A percentile compares a stretch with the other conserved stretches of the same genome.
Evolutionary conservation across 2,329 filamentous ascomycete species (phyloP).

Genomic region (Lecanicillium sp.): DNA sequence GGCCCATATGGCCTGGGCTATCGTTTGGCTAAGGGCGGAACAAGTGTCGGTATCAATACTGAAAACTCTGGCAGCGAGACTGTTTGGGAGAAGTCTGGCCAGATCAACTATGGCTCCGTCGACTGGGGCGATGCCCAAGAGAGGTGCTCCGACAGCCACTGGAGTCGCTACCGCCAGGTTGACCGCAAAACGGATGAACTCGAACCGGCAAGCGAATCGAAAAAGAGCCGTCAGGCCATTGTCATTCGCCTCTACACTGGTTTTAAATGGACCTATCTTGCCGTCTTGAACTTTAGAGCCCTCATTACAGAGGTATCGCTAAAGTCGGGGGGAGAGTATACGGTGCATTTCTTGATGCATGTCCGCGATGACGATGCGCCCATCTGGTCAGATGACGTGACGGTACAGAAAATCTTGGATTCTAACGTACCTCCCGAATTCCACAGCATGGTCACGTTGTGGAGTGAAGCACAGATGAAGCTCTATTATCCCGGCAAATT

Average conservation of each 20-base stretch:
- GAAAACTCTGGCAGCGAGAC: constrained; percentile 61
- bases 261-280: constrained; percentile 71
- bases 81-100: constrained; percentile 49
- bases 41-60: constrained; percentile 64
- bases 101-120: constrained; percentile 49
- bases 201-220: constrained; percentile 23
- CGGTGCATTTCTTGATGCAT: constrained; percentile 76
- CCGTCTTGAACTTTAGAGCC: constrained; percentile 74
- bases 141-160: constrained; percentile 53
- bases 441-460: constrained; percentile 71
- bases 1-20: constrained; percentile 88
- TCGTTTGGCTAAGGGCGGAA: constrained; percentile 62
- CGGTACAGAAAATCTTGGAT: constrained; percentile 65
- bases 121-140: constrained; percentile 52
- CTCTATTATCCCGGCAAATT: constrained; percentile 68
- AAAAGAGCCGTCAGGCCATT: constrained; percentile 61
- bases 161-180: constrained; percentile 47
- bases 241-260: constrained; percentile 76
- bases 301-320: constrained; percentile 74
- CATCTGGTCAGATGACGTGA: constrained; percentile 74
- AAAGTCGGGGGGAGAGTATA: constrained; percentile 74
- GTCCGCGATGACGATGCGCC: constrained; percentile 73
- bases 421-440: constrained; percentile 66
- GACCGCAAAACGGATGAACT: constrained; percentile 35
- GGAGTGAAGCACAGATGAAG: constrained; percentile 80